Evolutionary conservation across 2,329 filamentous ascomycete species (phyloP).

Genomic region (Xylariales sp.): DNA sequence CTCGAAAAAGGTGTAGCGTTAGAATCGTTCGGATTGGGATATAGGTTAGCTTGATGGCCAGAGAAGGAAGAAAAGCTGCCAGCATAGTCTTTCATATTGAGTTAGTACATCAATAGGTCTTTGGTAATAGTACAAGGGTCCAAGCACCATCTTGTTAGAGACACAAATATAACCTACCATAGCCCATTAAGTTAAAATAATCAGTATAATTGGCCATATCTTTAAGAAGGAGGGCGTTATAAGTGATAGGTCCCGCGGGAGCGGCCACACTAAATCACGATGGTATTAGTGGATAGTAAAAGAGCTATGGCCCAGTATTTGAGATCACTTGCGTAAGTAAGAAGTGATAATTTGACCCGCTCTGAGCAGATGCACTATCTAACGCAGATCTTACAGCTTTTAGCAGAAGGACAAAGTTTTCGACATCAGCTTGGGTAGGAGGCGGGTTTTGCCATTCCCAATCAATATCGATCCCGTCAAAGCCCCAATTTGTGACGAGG

Average conservation of each 20-base stretch:
- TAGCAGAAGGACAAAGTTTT: constrained; percentile 37
- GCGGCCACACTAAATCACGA: too few relatives aligned
- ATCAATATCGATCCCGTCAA: constrained; percentile 54
- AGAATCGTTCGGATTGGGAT: constrained; percentile 44
- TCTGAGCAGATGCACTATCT: constrained; percentile 21
- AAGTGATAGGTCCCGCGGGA: constrained; percentile 43
- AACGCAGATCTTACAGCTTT: constrained; percentile 34
- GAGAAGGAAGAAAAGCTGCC: constrained; percentile 61
- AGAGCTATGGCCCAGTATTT: too few relatives aligned
- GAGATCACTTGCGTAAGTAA: too few relatives aligned
- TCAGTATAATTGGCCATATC: constrained; percentile 55
- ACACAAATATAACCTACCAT: too few relatives aligned
- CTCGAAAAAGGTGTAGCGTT: constrained; percentile 65
- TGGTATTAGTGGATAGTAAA: too few relatives aligned
- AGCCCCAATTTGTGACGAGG: constrained; percentile 64
- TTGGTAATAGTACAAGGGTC: too few relatives aligned
- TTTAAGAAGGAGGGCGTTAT: constrained; percentile 43
- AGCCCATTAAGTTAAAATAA: constrained; percentile 62
- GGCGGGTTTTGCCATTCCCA: constrained; percentile 60
- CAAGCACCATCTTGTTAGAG: too few relatives aligned
- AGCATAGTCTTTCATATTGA: too few relatives aligned
- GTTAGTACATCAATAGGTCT: too few relatives aligned
- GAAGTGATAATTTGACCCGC: constrained; percentile 37
- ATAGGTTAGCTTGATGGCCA: constrained; percentile 70
- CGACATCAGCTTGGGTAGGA: constrained; percentile 29